Evolutionary conservation across 805 yeast genomes (phyloP).

Genomic region (Wickerhamomyces tratensis): DNA sequence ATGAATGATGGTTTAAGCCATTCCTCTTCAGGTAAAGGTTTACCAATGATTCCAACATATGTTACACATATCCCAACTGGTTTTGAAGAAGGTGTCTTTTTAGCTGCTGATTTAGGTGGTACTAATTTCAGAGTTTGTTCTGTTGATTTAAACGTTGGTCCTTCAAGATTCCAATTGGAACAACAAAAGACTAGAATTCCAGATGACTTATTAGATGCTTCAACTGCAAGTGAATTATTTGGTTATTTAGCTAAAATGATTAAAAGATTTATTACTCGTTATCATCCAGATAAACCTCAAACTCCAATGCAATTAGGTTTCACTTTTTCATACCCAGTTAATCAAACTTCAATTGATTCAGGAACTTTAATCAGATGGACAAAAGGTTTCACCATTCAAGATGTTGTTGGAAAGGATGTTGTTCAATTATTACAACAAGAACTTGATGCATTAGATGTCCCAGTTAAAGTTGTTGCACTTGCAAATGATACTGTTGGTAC

Average conservation of each 20-base stretch:
- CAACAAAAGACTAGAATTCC: conserved; percentile 81
- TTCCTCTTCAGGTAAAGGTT: conserved; percentile 31
- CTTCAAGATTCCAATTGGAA: conserved; percentile 65
- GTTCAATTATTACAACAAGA: conserved; percentile 64
- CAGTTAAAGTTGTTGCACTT: conserved; percentile 73
- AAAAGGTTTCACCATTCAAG: conserved; percentile 83
- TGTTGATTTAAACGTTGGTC: conserved; percentile 55
- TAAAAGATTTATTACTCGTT: conserved; percentile 49
- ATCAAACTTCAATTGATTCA: conserved; percentile 68
- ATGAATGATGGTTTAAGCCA: conserved; percentile 51
- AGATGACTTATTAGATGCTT: conserved; percentile 56
- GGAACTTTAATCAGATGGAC: conserved; percentile 94
- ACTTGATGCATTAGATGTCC: conserved; percentile 46
- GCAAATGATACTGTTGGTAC: conserved; percentile 98
- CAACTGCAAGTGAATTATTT: conserved; percentile 58
- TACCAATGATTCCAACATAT: conserved; percentile 91
- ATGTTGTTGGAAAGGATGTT: conserved; percentile 79
- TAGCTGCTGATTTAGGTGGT: conserved; percentile 95
- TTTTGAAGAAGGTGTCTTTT: conserved; percentile 65
- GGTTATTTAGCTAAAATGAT: conserved; percentile 67
- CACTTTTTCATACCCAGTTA: conserved; percentile 90
- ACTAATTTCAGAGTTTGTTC: conserved; percentile 95
- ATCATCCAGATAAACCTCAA: conserved; percentile 43
- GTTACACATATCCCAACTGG: conserved; percentile 85
- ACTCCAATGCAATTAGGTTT: conserved; percentile 66